Evolutionary conservation across 2,329 filamentous ascomycete genomes (phyloP).

Genomic region (Trichoderma cornu-damae): DNA sequence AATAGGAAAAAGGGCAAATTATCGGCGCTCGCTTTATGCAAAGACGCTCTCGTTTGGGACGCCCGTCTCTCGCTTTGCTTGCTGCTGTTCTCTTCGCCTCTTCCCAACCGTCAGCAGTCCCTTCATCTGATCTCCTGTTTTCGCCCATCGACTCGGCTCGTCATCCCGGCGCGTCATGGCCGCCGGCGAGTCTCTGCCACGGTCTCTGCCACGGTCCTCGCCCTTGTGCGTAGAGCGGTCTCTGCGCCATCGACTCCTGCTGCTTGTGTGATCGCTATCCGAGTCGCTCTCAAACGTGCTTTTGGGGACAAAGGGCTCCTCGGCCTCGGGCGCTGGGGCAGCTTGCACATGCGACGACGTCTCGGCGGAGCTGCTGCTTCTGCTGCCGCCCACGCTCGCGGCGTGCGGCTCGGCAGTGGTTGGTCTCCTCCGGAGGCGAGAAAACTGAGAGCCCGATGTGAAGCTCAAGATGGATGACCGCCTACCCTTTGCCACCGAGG

Average conservation of each 20-base stretch:
- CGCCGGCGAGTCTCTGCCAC: slow-evolving; percentile 19
- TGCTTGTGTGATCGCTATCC: slow-evolving; percentile 28
- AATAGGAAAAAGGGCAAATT: not conserved
- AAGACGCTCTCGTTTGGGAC: slow-evolving; percentile 28
- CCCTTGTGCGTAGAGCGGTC: slow-evolving; percentile 22
- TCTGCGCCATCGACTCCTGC: slow-evolving; percentile 18
- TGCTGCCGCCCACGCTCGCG: not conserved
- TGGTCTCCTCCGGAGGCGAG: slow-evolving; percentile 25
- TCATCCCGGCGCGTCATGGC: not conserved
- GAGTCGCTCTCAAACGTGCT: slow-evolving; percentile 33
- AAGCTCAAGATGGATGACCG: slow-evolving; percentile 26
- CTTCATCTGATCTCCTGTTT: slow-evolving; percentile 26
- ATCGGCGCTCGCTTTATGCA: not conserved
- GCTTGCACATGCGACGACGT: not conserved
- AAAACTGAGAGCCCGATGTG: slow-evolving; percentile 27
- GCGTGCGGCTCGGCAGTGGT: slow-evolving; percentile 19
- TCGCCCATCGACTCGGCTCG: slow-evolving; percentile 11
- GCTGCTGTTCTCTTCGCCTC: slow-evolving; percentile 31
- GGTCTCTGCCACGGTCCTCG: slow-evolving; percentile 19
- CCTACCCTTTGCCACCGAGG: slow-evolving; percentile 15
- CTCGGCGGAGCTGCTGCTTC: not conserved
- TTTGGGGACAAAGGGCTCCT: slow-evolving; percentile 15
- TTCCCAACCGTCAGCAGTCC: slow-evolving; percentile 25
- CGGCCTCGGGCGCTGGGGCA: not conserved
- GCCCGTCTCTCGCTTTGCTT: slow-evolving; percentile 34